These are phyloP conservation scores for Phaeophleospora eucalypticola DNA, from an alignment of 2,329 filamentous ascomycete genomes.

Conservation along the genomic window DNA sequence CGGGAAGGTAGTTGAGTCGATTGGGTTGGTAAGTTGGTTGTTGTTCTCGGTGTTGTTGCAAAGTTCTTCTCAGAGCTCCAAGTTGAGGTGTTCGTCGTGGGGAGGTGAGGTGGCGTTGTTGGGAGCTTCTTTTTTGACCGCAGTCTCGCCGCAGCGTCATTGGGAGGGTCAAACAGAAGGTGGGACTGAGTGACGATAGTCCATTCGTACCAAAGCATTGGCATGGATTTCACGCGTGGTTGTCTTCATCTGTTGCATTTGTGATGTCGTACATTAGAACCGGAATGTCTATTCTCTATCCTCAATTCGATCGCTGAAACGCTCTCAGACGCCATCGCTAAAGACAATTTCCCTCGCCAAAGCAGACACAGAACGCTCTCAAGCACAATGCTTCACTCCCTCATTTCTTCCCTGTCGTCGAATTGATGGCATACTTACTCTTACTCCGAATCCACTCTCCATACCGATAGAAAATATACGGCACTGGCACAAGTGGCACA, in stretches of 20 bases:
- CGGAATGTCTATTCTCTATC: background rate
- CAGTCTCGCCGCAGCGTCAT: background rate
- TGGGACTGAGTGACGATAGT: background rate
- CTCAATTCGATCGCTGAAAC: background rate
- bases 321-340: background rate
- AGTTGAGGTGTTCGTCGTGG: too few relatives aligned
- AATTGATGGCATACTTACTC: constrained; percentile 31
- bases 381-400: too few relatives aligned
- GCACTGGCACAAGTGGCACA: constrained; percentile 14
- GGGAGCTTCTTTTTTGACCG: background rate
- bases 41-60: constrained; percentile 2
- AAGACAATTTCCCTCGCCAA: too few relatives aligned
- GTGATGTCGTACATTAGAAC: too few relatives aligned
- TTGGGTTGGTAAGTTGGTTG: background rate
- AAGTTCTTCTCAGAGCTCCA: constrained; percentile 1
- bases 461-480: constrained; percentile 16
- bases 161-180: background rate
- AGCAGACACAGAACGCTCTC: too few relatives aligned
- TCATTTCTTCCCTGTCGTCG: constrained; percentile 5
- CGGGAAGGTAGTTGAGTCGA: background rate
- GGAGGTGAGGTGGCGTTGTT: constrained; percentile 1
- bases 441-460: constrained; percentile 25
- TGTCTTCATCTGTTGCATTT: background rate
- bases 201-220: too few relatives aligned
- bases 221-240: too few relatives aligned